Evolutionary conservation across 192 early-diverging fungal genomes (phyloP).

Genomic region (Podila clonocystis): DNA sequence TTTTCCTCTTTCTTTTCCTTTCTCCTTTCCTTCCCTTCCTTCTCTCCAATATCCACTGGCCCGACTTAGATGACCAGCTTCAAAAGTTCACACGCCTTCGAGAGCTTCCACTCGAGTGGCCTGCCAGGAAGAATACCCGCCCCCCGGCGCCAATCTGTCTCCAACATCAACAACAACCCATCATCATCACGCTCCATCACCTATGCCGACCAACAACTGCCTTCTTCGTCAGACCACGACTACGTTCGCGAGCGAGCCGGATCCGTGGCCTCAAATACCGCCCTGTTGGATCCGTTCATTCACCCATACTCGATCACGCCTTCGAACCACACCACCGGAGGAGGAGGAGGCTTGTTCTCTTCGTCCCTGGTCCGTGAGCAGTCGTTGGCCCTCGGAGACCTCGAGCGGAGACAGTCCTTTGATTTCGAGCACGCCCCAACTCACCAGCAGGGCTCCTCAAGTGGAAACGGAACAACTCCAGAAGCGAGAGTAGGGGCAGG

Average conservation of each 20-base stretch:
- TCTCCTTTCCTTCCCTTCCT: neutral
- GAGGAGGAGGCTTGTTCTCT: conserved; percentile 5
- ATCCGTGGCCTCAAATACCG: neutral
- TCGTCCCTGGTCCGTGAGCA: conserved; percentile 45
- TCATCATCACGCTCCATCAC: neutral
- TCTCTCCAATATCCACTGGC: neutral
- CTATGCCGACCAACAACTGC: neutral
- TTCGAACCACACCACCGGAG: neutral
- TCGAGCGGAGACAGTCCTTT: conserved; percentile 31
- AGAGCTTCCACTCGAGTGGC: conserved; percentile 23
- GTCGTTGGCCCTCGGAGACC: conserved; percentile 41
- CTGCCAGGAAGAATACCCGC: conserved; percentile 15
- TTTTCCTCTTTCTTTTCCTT: neutral
- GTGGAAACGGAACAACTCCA: too few species aligned
- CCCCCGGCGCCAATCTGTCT: conserved; percentile 9
- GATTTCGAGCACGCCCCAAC: neutral
- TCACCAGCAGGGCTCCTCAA: too few species aligned
- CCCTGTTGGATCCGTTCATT: conserved; percentile 15
- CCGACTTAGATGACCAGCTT: conserved; percentile 31
- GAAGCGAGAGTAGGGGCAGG: too few species aligned
- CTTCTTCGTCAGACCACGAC: neutral
- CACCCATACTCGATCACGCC: conserved; percentile 20
- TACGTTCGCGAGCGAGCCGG: conserved; percentile 7
- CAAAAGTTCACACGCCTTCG: conserved; percentile 46
- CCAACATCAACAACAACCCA: neutral